Evolutionary conservation across 192 early-diverging fungal genomes (phyloP).

Genomic region (Coemansia umbellata): DNA sequence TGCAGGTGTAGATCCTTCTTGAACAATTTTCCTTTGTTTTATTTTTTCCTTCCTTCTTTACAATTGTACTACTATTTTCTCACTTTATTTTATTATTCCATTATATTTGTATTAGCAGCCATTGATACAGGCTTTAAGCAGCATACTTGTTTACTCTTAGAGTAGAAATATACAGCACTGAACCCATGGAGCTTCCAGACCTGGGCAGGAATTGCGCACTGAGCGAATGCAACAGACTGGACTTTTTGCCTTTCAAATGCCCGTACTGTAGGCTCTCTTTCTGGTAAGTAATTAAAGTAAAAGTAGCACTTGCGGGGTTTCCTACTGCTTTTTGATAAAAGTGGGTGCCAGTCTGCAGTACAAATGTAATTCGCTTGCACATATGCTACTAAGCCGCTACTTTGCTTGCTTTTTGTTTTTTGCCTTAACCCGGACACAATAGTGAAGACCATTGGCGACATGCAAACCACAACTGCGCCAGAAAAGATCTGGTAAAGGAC

Average conservation of each 20-base stretch:
- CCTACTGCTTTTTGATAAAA: too few relatives aligned
- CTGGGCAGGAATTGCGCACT: slow-evolving; percentile 64
- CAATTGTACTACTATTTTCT: background rate
- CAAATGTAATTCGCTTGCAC: too few relatives aligned
- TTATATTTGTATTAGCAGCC: too few relatives aligned
- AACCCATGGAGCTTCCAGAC: slow-evolving; percentile 65
- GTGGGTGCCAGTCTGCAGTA: too few relatives aligned
- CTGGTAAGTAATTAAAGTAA: slow-evolving; percentile 45
- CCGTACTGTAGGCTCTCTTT: slow-evolving; percentile 43
- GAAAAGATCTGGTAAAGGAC: slow-evolving; percentile 55
- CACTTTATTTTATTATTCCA: background rate
- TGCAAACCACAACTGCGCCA: slow-evolving; percentile 60
- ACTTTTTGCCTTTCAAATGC: slow-evolving; percentile 54
- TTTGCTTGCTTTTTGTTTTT: background rate
- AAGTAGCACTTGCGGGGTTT: too few relatives aligned
- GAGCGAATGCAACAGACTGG: slow-evolving; percentile 56
- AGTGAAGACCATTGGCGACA: slow-evolving; percentile 68
- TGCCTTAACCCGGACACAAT: too few relatives aligned
- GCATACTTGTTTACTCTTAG: too few relatives aligned
- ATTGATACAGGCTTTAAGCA: too few relatives aligned
- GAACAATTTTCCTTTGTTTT: slow-evolving; percentile 2
- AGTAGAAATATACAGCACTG: too few relatives aligned
- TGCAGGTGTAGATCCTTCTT: background rate
- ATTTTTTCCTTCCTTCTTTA: background rate
- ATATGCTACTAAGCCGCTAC: too few relatives aligned